These are phyloP conservation scores for Mediolabrus comicus DNA, from an alignment of 108 stramenopile species.

Conservation along the genomic window DNA sequence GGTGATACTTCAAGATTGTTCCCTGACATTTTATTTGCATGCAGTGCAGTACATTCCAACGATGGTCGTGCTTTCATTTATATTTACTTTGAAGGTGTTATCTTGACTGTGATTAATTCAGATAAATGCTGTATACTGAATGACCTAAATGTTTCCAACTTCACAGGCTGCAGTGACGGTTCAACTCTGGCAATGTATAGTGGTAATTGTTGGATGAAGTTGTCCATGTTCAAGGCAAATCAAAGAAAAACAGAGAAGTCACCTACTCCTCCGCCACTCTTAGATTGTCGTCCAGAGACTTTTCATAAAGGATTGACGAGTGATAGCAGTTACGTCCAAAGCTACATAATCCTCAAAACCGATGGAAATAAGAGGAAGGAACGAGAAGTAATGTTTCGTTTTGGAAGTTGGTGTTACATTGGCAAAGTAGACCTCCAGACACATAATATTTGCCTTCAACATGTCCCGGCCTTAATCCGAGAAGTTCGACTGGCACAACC, in stretches of 20 bases:
- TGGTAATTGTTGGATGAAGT: constrained; percentile 36
- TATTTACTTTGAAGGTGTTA: constrained; percentile 59
- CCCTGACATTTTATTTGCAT: constrained; percentile 50
- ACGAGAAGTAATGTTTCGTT: constrained; percentile 62
- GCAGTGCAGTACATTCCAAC: constrained; percentile 54
- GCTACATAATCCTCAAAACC: constrained; percentile 55
- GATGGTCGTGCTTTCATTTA: constrained; percentile 60
- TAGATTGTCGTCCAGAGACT: background rate
- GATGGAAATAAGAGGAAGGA: constrained; percentile 2
- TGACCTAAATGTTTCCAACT: constrained; percentile 70
- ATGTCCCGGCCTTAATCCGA: constrained; percentile 67
- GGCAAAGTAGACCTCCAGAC: constrained; percentile 56
- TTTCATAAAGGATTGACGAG: constrained; percentile 33
- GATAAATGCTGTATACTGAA: constrained; percentile 73
- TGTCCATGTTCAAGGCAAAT: constrained; percentile 18
- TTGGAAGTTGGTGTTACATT: constrained; percentile 71
- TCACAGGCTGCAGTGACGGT: constrained; percentile 30
- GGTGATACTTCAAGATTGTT: constrained; percentile 35
- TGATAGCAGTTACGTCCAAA: constrained; percentile 64
- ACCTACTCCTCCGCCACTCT: background rate
- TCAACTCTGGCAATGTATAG: constrained; percentile 37
- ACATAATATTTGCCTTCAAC: constrained; percentile 33
- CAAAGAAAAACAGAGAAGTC: background rate
- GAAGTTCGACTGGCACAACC: constrained; percentile 65
- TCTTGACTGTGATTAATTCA: constrained; percentile 59